Conservation (phyloP, 176 grass and related monocot genomes). For the Avena atlantica region DNA sequence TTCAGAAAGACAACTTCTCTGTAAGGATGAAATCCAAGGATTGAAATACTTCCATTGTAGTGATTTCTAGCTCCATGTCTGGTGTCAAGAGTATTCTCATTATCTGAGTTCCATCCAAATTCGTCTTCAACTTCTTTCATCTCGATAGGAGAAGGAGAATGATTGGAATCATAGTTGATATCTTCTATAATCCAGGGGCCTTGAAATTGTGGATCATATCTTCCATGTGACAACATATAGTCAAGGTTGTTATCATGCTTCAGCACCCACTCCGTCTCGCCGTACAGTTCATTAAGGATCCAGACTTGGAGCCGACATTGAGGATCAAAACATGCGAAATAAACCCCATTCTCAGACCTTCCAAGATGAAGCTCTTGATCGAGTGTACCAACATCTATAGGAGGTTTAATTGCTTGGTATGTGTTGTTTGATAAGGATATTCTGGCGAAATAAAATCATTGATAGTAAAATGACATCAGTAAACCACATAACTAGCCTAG, state of each 20-base stretch:
- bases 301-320: neutral
- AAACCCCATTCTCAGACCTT: neutral
- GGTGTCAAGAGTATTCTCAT: neutral
- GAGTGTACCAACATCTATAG: neutral
- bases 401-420: neutral
- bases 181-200: neutral
- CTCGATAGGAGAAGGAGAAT: neutral
- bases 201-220: neutral
- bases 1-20: neutral
- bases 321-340: neutral
- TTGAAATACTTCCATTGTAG: neutral
- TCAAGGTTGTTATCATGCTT: neutral
- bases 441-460: neutral
- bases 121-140: neutral
- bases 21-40: neutral
- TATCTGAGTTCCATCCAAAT: neutral
- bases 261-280: neutral
- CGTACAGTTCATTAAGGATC: neutral
- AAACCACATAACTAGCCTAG: neutral
- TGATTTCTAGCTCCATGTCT: neutral
- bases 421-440: neutral
- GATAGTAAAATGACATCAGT: neutral
- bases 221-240: neutral
- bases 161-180: neutral
- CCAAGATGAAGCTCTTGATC: neutral